These are phyloP conservation scores for Sphagnum magellanicum DNA, from an alignment of 228 moss, liverwort and hornwort genomes.

Conservation along the genomic window DNA sequence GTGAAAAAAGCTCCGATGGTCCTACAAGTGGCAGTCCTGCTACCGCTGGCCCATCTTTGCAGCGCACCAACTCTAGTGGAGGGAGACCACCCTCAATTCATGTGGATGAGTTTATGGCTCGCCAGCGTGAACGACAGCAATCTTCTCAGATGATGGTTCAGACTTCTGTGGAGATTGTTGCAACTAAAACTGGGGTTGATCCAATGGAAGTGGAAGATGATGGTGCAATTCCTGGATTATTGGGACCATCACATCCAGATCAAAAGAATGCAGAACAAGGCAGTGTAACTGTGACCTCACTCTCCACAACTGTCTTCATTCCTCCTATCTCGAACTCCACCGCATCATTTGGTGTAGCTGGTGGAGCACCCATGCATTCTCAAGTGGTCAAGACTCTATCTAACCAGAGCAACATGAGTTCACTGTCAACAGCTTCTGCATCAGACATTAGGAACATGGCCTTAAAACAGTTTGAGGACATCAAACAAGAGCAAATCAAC, in stretches of 20 bases:
- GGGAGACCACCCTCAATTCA: constrained; percentile 78
- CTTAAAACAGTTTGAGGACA: constrained; percentile 21
- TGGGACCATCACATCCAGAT: constrained; percentile 18
- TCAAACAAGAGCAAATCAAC: constrained; percentile 23
- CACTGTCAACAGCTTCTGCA: constrained; percentile 11
- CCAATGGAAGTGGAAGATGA: constrained; percentile 24
- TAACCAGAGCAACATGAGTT: constrained; percentile 19
- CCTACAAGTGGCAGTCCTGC: constrained; percentile 51
- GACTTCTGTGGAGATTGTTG: constrained; percentile 28
- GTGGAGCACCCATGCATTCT: constrained; percentile 6
- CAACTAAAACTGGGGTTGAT: constrained; percentile 8
- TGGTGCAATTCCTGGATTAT: constrained; percentile 23
- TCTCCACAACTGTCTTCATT: constrained; percentile 12
- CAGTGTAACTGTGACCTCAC: constrained; percentile 16
- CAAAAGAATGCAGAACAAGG: constrained; percentile 24
- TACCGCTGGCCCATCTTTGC: constrained; percentile 48
- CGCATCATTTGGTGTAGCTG: not conserved
- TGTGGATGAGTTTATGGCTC: constrained; percentile 82
- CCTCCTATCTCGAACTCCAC: constrained; percentile 17
- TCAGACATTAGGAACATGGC: constrained; percentile 21
- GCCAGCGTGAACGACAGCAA: constrained; percentile 76
- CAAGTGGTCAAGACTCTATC: constrained; percentile 17
- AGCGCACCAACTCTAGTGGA: constrained; percentile 62
- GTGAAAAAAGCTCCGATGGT: constrained; percentile 73
- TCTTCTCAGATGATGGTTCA: constrained; percentile 27